Conservation (phyloP, 441 rosid species). For the Macaranga tanarius region DNA sequence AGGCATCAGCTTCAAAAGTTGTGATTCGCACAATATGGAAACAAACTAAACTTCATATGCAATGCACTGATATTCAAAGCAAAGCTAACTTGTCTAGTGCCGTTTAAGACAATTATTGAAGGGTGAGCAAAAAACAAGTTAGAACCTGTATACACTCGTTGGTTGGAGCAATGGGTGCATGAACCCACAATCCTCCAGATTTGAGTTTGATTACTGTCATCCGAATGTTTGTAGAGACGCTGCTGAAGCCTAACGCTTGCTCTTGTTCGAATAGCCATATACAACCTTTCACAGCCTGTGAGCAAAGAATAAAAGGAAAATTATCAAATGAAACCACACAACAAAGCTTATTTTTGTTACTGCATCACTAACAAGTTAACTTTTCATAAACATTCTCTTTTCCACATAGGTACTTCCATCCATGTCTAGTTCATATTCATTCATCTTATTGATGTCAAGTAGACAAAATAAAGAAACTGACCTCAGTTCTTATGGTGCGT, state of each 20-base stretch:
- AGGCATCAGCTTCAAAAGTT: neutral
- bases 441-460: neutral
- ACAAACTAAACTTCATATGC: neutral
- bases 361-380: neutral
- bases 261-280: constrained; percentile 99
- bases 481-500: constrained; percentile 86
- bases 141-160: constrained; percentile 84
- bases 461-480: constrained; percentile 26
- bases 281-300: constrained; percentile 72
- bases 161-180: constrained; percentile 99
- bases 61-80: neutral
- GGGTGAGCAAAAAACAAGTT: neutral
- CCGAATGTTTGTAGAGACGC: constrained; percentile 89
- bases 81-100: neutral
- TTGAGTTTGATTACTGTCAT: constrained; percentile 95
- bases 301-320: neutral
- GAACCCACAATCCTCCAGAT: constrained; percentile 98
- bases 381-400: neutral
- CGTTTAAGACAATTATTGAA: neutral
- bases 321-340: constrained; percentile 6
- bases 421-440: neutral
- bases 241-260: constrained; percentile 97
- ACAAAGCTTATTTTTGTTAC: neutral
- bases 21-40: neutral
- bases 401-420: neutral